phyloP scores from a whole-genome alignment of 805 yeast species.

The Cyberlindnera americana region DNA sequence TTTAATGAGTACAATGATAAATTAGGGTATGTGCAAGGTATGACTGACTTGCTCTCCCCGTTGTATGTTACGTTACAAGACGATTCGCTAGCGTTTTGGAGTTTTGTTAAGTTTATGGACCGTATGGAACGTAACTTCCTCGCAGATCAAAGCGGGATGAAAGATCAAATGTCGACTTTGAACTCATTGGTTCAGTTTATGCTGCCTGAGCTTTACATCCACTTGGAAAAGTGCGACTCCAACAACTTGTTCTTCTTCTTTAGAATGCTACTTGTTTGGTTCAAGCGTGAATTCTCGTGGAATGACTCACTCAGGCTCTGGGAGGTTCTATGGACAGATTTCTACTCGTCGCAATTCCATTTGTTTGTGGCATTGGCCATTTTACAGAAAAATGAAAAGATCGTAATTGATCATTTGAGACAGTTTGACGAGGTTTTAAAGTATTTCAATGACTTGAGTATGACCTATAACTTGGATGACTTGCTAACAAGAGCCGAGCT shows the following conservation, averaged over 20 bases:
- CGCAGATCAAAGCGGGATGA: constrained; percentile 91
- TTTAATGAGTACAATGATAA: constrained; percentile 81
- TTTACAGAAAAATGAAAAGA: constrained; percentile 79
- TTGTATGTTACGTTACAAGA: constrained; percentile 64
- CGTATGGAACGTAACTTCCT: constrained; percentile 93
- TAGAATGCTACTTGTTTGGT: constrained; percentile 94
- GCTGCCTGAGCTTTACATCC: constrained; percentile 81
- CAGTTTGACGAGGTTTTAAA: constrained; percentile 90
- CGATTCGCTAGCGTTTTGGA: constrained; percentile 83
- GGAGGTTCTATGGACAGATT: constrained; percentile 92
- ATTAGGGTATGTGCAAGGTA: constrained; percentile 96
- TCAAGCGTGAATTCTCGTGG: constrained; percentile 84
- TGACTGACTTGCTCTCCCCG: constrained; percentile 92
- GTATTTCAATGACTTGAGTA: constrained; percentile 86
- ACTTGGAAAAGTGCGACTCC: constrained; percentile 83
- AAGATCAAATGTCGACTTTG: constrained; percentile 76
- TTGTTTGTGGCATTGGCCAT: constrained; percentile 84
- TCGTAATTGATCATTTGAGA: constrained; percentile 66
- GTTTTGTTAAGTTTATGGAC: constrained; percentile 83
- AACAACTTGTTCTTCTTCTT: constrained; percentile 90
- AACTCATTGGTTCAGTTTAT: constrained; percentile 85
- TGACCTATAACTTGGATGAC: constrained; percentile 70
- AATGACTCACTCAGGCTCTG: constrained; percentile 75
- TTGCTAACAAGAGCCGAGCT: constrained; percentile 81
- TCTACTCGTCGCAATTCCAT: constrained; percentile 81